Evolutionary conservation across 2,329 filamentous ascomycete species (phyloP).

Genomic region (Ambrosiella beaveri): DNA sequence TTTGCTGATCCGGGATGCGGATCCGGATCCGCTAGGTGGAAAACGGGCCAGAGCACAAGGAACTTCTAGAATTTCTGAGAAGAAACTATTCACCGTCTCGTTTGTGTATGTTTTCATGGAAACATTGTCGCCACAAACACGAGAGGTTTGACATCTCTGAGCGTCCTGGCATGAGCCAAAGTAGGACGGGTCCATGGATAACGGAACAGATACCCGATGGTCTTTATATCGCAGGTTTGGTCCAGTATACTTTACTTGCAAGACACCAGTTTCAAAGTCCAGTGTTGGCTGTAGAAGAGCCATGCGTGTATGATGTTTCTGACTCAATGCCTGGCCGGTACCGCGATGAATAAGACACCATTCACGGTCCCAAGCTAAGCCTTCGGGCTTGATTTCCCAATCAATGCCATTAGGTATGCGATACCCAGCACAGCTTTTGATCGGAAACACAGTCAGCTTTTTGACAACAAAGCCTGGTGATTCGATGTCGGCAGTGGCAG

Average conservation of each 20-base stretch:
- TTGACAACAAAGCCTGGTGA: slow-evolving; percentile 28
- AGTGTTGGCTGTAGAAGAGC: slow-evolving; percentile 60
- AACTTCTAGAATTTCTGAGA: slow-evolving; percentile 55
- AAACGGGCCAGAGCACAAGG: slow-evolving; percentile 75
- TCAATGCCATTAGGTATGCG: slow-evolving; percentile 40
- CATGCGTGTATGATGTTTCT: slow-evolving; percentile 82
- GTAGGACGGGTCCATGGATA: slow-evolving; percentile 49
- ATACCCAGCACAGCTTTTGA: slow-evolving; percentile 85
- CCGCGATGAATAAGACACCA: slow-evolving; percentile 88
- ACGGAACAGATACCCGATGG: slow-evolving; percentile 32
- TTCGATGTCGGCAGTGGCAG: neutral
- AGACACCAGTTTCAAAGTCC: slow-evolving; percentile 48
- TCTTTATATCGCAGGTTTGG: slow-evolving; percentile 17
- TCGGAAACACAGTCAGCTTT: slow-evolving; percentile 62
- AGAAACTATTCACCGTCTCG: slow-evolving; percentile 52
- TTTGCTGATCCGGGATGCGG: slow-evolving; percentile 52
- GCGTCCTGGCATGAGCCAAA: slow-evolving; percentile 20
- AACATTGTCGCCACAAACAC: slow-evolving; percentile 71
- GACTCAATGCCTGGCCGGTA: slow-evolving; percentile 67
- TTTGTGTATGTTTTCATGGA: slow-evolving; percentile 53
- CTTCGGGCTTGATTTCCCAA: slow-evolving; percentile 71
- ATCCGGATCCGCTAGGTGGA: slow-evolving; percentile 45
- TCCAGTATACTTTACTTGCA: slow-evolving; percentile 42
- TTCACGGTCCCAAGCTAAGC: slow-evolving; percentile 84
- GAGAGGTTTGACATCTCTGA: slow-evolving; percentile 25